phyloP scores from a whole-genome alignment of 2,329 filamentous ascomycete species.

The Alternaria ventricosa region DNA sequence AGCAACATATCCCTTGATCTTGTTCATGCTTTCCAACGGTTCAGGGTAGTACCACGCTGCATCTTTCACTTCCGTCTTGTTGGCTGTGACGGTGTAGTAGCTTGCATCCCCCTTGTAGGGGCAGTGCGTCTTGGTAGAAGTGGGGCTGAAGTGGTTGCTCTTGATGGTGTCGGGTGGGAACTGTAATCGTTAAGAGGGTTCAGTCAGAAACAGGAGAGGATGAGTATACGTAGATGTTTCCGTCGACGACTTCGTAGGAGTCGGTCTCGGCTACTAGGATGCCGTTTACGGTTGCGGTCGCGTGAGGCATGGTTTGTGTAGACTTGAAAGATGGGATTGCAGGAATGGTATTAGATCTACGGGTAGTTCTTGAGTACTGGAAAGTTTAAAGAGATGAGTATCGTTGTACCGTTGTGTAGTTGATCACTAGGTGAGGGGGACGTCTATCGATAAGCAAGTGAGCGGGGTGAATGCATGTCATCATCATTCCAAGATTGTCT shows the following conservation, averaged over 20 bases:
- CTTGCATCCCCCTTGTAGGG: slow-evolving; percentile 65
- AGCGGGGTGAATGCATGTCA: slow-evolving; percentile 8
- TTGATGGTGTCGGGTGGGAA: slow-evolving; percentile 53
- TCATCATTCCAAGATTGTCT: slow-evolving; percentile 4
- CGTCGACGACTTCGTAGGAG: slow-evolving; percentile 63
- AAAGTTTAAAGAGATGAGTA: not conserved
- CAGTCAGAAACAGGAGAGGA: too few species aligned
- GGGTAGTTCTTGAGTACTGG: not conserved
- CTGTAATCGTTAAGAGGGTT: too few species aligned
- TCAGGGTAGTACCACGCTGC: slow-evolving; percentile 66
- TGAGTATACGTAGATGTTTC: slow-evolving; percentile 66
- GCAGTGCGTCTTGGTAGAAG: slow-evolving; percentile 58
- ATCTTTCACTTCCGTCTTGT: slow-evolving; percentile 58
- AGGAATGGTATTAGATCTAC: too few species aligned
- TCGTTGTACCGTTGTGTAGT: not conserved
- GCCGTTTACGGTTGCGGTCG: slow-evolving; percentile 58
- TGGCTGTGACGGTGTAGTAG: slow-evolving; percentile 62
- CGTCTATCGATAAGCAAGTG: slow-evolving; percentile 20
- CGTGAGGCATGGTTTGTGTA: slow-evolving; percentile 37
- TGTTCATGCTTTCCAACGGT: slow-evolving; percentile 56
- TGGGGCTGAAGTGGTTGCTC: slow-evolving; percentile 53
- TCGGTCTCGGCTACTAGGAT: slow-evolving; percentile 59
- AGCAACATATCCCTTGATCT: slow-evolving; percentile 63
- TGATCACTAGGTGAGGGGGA: not conserved
- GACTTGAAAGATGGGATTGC: not conserved